phyloP scores from a whole-genome alignment of 257 asterid genomes.

The Solanum bukasovii region DNA sequence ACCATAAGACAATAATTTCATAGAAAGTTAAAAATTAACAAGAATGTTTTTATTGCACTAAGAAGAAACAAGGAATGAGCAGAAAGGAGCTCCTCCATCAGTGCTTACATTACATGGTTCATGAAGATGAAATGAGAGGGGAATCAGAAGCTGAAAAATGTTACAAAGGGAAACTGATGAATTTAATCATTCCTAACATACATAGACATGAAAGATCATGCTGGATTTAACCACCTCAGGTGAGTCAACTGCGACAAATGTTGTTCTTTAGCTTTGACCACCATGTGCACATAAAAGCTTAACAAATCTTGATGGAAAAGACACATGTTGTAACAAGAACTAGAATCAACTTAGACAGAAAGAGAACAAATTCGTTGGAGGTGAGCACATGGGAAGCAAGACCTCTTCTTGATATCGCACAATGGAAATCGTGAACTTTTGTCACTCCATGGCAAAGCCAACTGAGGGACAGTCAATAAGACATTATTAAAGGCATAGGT shows the following conservation, averaged over 20 bases:
- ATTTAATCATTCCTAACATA: too few relatives aligned
- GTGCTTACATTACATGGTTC: neutral
- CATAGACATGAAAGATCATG: too few relatives aligned
- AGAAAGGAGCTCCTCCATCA: neutral
- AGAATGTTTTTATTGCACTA: neutral
- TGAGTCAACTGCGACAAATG: too few relatives aligned
- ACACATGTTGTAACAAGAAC: too few relatives aligned
- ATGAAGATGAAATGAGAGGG: neutral
- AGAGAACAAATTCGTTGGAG: too few relatives aligned
- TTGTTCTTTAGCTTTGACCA: too few relatives aligned
- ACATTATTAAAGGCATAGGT: neutral
- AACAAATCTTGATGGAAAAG: too few relatives aligned
- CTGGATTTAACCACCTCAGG: too few relatives aligned
- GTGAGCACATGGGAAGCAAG: constrained; percentile 15
- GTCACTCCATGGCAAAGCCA: constrained; percentile 22
- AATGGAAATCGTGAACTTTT: constrained; percentile 5
- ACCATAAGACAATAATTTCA: neutral
- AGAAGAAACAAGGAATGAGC: neutral
- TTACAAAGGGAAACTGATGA: too few relatives aligned
- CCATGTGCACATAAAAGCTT: too few relatives aligned
- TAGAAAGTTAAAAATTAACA: neutral
- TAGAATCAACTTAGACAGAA: too few relatives aligned
- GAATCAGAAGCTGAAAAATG: too few relatives aligned
- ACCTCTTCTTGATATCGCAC: constrained; percentile 7
- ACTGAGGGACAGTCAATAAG: constrained; percentile 17